phyloP scores from a whole-genome alignment of 2,329 filamentous ascomycete species.

The Westerdykella aurantiaca region DNA sequence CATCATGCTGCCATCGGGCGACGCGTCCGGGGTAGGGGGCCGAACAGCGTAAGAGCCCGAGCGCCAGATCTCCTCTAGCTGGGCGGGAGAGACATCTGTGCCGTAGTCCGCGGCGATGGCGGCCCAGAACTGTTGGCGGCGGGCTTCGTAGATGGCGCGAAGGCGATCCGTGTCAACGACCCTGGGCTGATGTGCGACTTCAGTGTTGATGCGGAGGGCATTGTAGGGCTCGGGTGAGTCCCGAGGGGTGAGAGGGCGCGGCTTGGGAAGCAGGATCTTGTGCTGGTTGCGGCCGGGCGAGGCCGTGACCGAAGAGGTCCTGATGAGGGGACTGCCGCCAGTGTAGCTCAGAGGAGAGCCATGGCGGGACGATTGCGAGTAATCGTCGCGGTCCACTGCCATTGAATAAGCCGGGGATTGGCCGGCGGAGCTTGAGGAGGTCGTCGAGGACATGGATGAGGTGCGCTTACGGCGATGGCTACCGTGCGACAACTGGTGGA shows the following conservation, averaged over 20 bases:
- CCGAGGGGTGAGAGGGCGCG: conserved; percentile 42
- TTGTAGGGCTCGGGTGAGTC: conserved; percentile 35
- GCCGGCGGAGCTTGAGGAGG: conserved; percentile 37
- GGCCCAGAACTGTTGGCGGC: conserved; percentile 68
- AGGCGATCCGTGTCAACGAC: conserved; percentile 62
- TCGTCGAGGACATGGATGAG: conserved; percentile 59
- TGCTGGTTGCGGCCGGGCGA: conserved; percentile 50
- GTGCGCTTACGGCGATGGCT: conserved; percentile 74
- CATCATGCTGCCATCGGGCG: conserved; percentile 35
- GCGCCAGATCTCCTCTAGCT: conserved; percentile 66
- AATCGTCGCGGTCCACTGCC: conserved; percentile 32
- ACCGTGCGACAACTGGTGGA: conserved; percentile 77
- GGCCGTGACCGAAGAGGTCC: conserved; percentile 39
- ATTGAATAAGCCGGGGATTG: conserved; percentile 37
- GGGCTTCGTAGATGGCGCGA: conserved; percentile 62
- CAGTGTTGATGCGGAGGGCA: conserved; percentile 42
- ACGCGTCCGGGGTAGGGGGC: conserved; percentile 36
- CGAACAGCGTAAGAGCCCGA: conserved; percentile 26
- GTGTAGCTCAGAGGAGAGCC: conserved; percentile 42
- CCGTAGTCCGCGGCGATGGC: conserved; percentile 68
- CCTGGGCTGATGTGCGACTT: conserved; percentile 41
- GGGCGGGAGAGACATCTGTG: conserved; percentile 53
- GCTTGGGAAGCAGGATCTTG: conserved; percentile 58
- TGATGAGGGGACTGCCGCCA: conserved; percentile 42
- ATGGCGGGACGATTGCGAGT: conserved; percentile 35